A percentile compares a stretch with the other conserved stretches of the same genome.
These are phyloP conservation scores for Fusarium compactum DNA, from an alignment of 2,329 filamentous ascomycete genomes.

Conservation along the genomic window DNA sequence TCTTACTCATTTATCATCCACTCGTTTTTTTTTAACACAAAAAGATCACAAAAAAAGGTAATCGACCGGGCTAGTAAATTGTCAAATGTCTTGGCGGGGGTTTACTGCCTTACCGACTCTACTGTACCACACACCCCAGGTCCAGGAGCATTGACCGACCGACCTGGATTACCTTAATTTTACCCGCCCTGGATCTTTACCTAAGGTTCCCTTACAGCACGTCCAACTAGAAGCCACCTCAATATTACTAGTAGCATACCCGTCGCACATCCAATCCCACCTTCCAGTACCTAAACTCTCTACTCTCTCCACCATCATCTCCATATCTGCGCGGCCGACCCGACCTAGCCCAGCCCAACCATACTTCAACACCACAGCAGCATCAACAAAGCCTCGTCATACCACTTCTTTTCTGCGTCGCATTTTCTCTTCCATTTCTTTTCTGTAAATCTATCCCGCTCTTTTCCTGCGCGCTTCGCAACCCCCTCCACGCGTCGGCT, in stretches of 20 bases:
- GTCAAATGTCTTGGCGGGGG: slow-evolving; percentile 5
- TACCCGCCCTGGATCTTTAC: slow-evolving; percentile 18
- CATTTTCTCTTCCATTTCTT: slow-evolving; percentile 21
- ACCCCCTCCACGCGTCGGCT: slow-evolving; percentile 48
- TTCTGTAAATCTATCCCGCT: slow-evolving; percentile 29
- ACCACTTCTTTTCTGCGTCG: slow-evolving; percentile 33
- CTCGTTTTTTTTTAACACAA: background rate
- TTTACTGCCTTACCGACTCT: slow-evolving; percentile 24
- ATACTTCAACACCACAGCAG: slow-evolving; percentile 6
- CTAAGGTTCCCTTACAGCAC: background rate
- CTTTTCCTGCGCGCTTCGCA: slow-evolving; percentile 38
- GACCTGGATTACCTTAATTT: slow-evolving; percentile 28
- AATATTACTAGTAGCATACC: slow-evolving; percentile 14
- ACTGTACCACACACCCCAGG: background rate
- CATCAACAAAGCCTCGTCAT: background rate
- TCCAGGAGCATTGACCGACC: slow-evolving; percentile 11
- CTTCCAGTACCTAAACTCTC: slow-evolving; percentile 18
- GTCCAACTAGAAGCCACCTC: background rate
- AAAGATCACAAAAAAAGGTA: slow-evolving; percentile 3
- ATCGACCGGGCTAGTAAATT: slow-evolving; percentile 17
- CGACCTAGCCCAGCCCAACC: background rate
- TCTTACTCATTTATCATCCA: background rate
- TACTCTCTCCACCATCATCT: slow-evolving; percentile 41
- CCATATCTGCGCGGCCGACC: slow-evolving; percentile 20
- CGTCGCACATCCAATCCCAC: slow-evolving; percentile 31